These are phyloP conservation scores for Hibiscus trionum DNA, from an alignment of 345 rosid species.

Conservation along the genomic window DNA sequence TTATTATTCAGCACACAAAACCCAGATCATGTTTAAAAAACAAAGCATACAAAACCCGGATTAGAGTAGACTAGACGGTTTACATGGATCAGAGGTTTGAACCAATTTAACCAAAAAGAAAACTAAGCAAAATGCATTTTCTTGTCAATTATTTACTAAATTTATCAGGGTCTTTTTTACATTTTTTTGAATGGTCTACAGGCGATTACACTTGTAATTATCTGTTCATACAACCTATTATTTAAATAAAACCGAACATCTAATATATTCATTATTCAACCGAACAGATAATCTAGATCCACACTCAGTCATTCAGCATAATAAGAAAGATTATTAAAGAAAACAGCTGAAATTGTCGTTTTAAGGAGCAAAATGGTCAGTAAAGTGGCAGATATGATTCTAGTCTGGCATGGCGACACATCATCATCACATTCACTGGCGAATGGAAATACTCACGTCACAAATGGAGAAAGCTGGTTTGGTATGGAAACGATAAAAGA, in stretches of 20 bases:
- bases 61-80: background rate
- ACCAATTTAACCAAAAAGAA: background rate
- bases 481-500: constrained; percentile 14
- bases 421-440: constrained; percentile 23
- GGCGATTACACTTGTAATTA: no score
- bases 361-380: background rate
- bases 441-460: background rate
- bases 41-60: no score
- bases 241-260: background rate
- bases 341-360: background rate
- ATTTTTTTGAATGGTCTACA: background rate
- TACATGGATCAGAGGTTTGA: background rate
- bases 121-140: background rate
- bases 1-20: no score
- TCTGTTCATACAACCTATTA: background rate
- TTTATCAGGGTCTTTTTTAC: background rate
- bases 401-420: constrained; percentile 32
- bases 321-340: constrained; percentile 6
- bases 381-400: background rate
- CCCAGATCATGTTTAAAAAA: no score
- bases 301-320: background rate
- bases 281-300: no score
- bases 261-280: no score
- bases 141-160: background rate
- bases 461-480: constrained; percentile 3